Evolutionary conservation across 2,329 filamentous ascomycete species (phyloP).

Genomic region (Calycina herbarum): DNA sequence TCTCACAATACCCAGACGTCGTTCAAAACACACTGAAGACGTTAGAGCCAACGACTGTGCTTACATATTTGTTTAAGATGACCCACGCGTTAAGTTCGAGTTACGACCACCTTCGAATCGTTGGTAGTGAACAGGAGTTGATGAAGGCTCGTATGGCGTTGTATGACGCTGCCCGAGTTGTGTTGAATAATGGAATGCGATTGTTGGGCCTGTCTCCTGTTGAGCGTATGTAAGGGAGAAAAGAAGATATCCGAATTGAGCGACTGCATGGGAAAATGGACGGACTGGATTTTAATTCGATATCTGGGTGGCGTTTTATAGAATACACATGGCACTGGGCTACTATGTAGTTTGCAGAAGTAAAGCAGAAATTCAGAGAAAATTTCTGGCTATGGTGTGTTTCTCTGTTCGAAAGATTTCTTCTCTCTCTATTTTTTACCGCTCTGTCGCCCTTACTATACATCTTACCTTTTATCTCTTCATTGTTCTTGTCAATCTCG

Average conservation of each 20-base stretch:
- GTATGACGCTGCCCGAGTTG: slow-evolving; percentile 73
- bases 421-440: no score
- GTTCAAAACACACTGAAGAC: slow-evolving; percentile 83
- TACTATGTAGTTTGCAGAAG: background rate
- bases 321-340: background rate
- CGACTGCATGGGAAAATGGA: slow-evolving; percentile 7
- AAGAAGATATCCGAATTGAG: slow-evolving; percentile 3
- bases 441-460: no score
- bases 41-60: slow-evolving; percentile 68
- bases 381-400: no score
- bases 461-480: no score
- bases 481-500: no score
- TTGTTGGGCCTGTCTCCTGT: slow-evolving; percentile 77
- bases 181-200: slow-evolving; percentile 80
- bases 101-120: slow-evolving; percentile 79
- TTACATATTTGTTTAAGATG: slow-evolving; percentile 81
- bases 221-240: slow-evolving; percentile 43
- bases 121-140: slow-evolving; percentile 74
- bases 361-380: background rate
- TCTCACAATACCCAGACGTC: slow-evolving; percentile 85
- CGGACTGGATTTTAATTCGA: background rate
- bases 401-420: no score
- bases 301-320: background rate
- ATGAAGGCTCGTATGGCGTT: slow-evolving; percentile 73
- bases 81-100: slow-evolving; percentile 76